Base-by-base conservation (phyloP, 441 rosid genomes). In the Biscutella laevigata region DNA sequence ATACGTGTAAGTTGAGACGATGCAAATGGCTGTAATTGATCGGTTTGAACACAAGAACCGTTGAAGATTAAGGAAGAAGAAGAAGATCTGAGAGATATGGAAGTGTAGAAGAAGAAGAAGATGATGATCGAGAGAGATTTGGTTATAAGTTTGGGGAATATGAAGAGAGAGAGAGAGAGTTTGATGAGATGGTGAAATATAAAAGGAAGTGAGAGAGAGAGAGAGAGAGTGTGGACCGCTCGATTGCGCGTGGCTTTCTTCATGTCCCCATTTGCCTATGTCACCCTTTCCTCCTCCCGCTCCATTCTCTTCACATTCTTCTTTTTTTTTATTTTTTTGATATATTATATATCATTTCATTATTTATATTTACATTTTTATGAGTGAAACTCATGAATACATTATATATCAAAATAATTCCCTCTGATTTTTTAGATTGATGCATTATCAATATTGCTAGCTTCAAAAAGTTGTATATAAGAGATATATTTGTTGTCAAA, bases 141-240 rank as follows among this genome's bases (percentile, higher is more conserved):
- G 44, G 37, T 49, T 55, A 39, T 47, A 29, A 21, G 44, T 17
- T 54, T 37, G 37, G 36, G 4, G 38, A 16, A 21, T 30, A 26
- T 42, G 59, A 36, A 57, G 35, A 58, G 34, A 49, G 19, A 47
- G 59, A 21, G 28, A 0, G 53, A 63, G 68, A 63, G 62, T 38
- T 38, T 46, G 68, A 64, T 56, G 53, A 57, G 47, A 39, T 27
- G 32, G 20, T 56, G 63, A 49, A 11, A 49, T 53, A 47, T 56
- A 49, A 55, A 57, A 64, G 52, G 52, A n/a, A n/a, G n/a, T n/a
- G n/a, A n/a, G n/a, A n/a, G n/a, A n/a, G n/a, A n/a, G n/a, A n/a
- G n/a, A n/a, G n/a, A n/a, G n/a, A n/a, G n/a, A n/a, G n/a, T n/a
- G n/a, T n/a, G n/a, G n/a, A n/a, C n/a, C n/a, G n/a, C n/a, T n/a